A percentile compares a stretch with the other conserved stretches of the same genome.
These are phyloP conservation scores for Termitomyces sp. DNA, from an alignment of 768 basidiomycete genomes.

Conservation along the genomic window DNA sequence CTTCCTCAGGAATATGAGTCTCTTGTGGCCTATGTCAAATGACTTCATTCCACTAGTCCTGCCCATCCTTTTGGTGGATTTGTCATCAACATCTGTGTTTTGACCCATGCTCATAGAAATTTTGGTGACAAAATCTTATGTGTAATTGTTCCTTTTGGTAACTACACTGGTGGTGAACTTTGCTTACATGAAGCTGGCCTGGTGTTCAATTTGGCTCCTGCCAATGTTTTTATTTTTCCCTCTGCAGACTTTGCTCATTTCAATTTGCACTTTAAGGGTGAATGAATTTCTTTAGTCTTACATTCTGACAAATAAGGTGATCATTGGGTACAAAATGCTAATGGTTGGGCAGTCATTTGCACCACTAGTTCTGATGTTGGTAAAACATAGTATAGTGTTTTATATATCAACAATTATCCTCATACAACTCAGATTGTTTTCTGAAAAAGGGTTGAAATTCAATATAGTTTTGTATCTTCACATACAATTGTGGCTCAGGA, in stretches of 20 bases:
- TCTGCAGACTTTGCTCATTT: constrained; percentile 15
- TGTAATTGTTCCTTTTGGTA: constrained; percentile 15
- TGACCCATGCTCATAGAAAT: constrained; percentile 19
- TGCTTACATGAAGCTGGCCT: constrained; percentile 17
- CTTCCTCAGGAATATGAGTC: constrained; percentile 17
- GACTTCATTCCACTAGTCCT: constrained; percentile 16
- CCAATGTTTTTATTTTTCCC: constrained; percentile 14
- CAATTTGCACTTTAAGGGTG: no score
- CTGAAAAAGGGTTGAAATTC: no score
- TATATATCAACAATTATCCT: no score
- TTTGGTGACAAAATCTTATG: constrained; percentile 19
- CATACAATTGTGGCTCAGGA: no score
- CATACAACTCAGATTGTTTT: no score
- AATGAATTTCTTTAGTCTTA: constrained; percentile 17
- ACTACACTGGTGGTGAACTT: constrained; percentile 16
- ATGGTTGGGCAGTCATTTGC: constrained; percentile 5
- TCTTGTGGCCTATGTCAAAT: constrained; percentile 14
- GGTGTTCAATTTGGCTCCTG: constrained; percentile 6
- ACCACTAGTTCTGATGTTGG: no score
- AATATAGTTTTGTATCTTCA: no score
- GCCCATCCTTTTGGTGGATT: constrained; percentile 23
- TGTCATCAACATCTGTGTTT: constrained; percentile 21
- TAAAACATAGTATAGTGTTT: no score
- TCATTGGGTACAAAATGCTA: constrained; percentile 2
- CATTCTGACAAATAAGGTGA: constrained; percentile 16